phyloP scores from a whole-genome alignment of 2,329 filamentous ascomycete genomes.

The Fusarium citri region DNA sequence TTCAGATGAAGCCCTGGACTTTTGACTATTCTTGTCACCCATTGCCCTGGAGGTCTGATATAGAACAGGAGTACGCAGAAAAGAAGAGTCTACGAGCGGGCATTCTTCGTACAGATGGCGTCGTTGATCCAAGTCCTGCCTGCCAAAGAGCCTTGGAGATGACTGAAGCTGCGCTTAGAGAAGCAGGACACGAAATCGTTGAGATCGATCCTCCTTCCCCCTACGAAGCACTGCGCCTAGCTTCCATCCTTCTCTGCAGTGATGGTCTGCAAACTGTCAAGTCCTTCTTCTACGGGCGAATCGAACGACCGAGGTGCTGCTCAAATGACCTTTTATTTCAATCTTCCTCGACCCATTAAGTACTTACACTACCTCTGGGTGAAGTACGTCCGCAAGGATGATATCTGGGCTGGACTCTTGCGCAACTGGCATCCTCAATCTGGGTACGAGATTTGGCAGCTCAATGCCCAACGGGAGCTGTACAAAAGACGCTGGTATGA shows the following conservation, averaged over 20 bases:
- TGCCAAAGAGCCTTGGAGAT: slow-evolving; percentile 81
- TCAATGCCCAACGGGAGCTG: slow-evolving; percentile 79
- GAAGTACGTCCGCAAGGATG: slow-evolving; percentile 82
- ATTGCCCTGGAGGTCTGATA: slow-evolving; percentile 77
- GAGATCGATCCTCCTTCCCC: slow-evolving; percentile 73
- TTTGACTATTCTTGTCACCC: slow-evolving; percentile 90
- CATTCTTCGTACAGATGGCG: slow-evolving; percentile 80
- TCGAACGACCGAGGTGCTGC: slow-evolving; percentile 81
- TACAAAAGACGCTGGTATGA: slow-evolving; percentile 84
- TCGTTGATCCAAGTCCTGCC: slow-evolving; percentile 88
- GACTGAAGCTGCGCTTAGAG: slow-evolving; percentile 74
- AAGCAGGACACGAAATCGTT: slow-evolving; percentile 80
- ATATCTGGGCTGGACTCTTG: slow-evolving; percentile 82
- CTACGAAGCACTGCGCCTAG: slow-evolving; percentile 80
- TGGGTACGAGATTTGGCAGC: slow-evolving; percentile 83
- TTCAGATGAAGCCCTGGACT: slow-evolving; percentile 87
- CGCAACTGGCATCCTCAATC: slow-evolving; percentile 78
- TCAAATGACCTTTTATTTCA: slow-evolving; percentile 80
- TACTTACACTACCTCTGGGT: slow-evolving; percentile 92
- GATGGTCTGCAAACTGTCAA: slow-evolving; percentile 86
- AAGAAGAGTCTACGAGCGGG: slow-evolving; percentile 66
- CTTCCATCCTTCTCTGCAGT: slow-evolving; percentile 82
- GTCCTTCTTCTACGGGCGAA: slow-evolving; percentile 80
- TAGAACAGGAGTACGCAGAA: slow-evolving; percentile 66
- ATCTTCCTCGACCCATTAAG: slow-evolving; percentile 77